Conservation (phyloP, 2,329 filamentous ascomycete genomes). For the Colletotrichum spaethianum region DNA sequence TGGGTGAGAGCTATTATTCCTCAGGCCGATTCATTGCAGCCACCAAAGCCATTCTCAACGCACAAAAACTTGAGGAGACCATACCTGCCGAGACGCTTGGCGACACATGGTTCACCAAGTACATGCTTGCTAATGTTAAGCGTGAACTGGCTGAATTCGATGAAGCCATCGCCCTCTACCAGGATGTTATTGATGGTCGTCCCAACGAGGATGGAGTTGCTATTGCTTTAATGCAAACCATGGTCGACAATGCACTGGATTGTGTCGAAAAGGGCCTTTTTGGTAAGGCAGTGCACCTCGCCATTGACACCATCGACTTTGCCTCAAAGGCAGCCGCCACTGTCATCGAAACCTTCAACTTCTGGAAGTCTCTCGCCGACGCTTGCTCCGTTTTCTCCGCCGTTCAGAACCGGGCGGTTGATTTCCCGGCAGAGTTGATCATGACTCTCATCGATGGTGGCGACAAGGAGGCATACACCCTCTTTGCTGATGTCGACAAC, state of each 20-base stretch:
- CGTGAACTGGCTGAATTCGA: conserved; percentile 93
- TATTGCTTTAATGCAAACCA: conserved; percentile 89
- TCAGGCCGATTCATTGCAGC: conserved; percentile 96
- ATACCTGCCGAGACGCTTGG: conserved; percentile 58
- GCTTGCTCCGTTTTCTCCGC: conserved; percentile 87
- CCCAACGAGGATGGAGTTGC: conserved; percentile 87
- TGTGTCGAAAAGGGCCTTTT: conserved; percentile 88
- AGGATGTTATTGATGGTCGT: conserved; percentile 77
- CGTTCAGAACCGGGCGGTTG: conserved; percentile 76
- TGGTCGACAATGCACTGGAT: conserved; percentile 85
- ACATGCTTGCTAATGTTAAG: conserved; percentile 96
- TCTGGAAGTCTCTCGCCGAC: conserved; percentile 95
- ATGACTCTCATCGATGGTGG: conserved; percentile 70
- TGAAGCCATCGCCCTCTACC: conserved; percentile 83
- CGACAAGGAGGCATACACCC: conserved; percentile 69
- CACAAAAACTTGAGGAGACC: conserved; percentile 79
- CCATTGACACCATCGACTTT: conserved; percentile 77
- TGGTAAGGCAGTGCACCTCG: conserved; percentile 83
- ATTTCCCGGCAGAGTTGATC: conserved; percentile 74
- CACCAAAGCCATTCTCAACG: conserved; percentile 89
- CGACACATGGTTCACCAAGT: conserved; percentile 94
- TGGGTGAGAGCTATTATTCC: conserved; percentile 97
- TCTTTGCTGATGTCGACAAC: conserved; percentile 79
- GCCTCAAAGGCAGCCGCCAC: conserved; percentile 73
- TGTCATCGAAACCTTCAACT: conserved; percentile 84